Base-by-base conservation (phyloP, 2,329 filamentous ascomycete genomes). In the Diplodia scrobiculata region DNA sequence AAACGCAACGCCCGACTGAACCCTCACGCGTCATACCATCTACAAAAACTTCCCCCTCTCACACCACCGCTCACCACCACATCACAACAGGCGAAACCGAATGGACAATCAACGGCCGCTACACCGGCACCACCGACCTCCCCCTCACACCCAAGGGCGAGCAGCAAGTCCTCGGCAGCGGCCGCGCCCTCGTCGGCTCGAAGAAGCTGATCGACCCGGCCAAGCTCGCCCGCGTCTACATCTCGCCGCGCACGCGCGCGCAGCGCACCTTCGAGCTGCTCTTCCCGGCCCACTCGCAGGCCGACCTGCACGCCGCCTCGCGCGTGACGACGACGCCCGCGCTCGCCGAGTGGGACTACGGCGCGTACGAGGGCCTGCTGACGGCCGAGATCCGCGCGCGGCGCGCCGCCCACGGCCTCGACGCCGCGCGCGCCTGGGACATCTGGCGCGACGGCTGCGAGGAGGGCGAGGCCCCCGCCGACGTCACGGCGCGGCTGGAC, bases 401-500 rank as follows among this genome's bases (percentile, higher is more conserved):
- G 67, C 84, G 91, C 59, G 82, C 81, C 63, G 79, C 85, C 66
- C 80, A 86, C 67, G 90, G 90, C 0, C 73, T 85, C 19, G 7
- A 79, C 84, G 21, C 65, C 13, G 79, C 82, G n/a, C 70, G 80
- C 3, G 76, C 79, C 27, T 96, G 91, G 91, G 90, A 95, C 79
- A 96, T 96, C 69, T 96, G 92, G 92, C 82, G 81, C n/a, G 91
- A 96, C 74, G 92, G 92, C 0, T 96, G 92, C 77, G 89, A 89
- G 1, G 90, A 88, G 2, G 92, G 92, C 77, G 92, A 96, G 89
- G 91, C 84, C 55, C 87, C 91, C 0, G 80, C 85, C 36, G 84
- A 96, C 66, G 84, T 96, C 27, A 88, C 88, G 0, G 78, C 81
- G 21, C 85, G 92, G 2, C 81, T 95, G 2, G 91, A 96, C 74